Evolutionary conservation across 805 yeast species (phyloP), one percentile per base, ranked within the genome.

Genomic region (Maudiozyma serrabonitensis): DNA sequence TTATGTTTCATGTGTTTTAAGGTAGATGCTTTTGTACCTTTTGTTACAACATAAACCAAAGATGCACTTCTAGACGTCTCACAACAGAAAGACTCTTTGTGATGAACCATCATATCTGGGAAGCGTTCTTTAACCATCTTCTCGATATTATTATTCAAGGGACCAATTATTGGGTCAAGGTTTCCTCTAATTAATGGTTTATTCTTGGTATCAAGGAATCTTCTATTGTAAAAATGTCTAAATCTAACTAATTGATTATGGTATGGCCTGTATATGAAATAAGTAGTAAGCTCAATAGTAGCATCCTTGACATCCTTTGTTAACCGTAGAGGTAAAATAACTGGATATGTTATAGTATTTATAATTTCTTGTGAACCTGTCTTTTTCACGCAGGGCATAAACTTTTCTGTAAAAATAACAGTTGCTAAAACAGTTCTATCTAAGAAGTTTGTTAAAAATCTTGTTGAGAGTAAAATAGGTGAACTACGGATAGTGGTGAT

Each of bases 141-240:
- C 52, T 75, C 81, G 46, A 84, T 63, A 34, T 72, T 67, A 35
- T 72, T 66, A 67, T 84, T 87, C 43, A 82, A 43, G 28, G 93
- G 90, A 37, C 70, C 72, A 44, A 84, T 69, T 12, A 82, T 35
- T 4, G 86, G 82, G 63, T 83, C 88, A 21, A 82, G 58, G 23
- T 76, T 74, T n/a, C 82, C 72, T 55, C 87, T 73, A 38, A 84
- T 55, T 46, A 81, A 61, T 40, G 86, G 84, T 58, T 78, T 79
- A 23, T 87, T 87, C 31, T 79, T 69, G 7, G 78, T 72, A 58
- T 81, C 80, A 61, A 76, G 75, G 40, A 79, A 58, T 32, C 76
- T 71, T 45, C 74, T 69, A 59, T 79, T 75, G 59, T 79, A 76
- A 47, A 67, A 67, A 46, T 70, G 71, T 54, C 84, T 80, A 50